These are phyloP conservation scores for Spizellomyces sp. DNA, from an alignment of 192 early-diverging fungal species.

Conservation along the genomic window DNA sequence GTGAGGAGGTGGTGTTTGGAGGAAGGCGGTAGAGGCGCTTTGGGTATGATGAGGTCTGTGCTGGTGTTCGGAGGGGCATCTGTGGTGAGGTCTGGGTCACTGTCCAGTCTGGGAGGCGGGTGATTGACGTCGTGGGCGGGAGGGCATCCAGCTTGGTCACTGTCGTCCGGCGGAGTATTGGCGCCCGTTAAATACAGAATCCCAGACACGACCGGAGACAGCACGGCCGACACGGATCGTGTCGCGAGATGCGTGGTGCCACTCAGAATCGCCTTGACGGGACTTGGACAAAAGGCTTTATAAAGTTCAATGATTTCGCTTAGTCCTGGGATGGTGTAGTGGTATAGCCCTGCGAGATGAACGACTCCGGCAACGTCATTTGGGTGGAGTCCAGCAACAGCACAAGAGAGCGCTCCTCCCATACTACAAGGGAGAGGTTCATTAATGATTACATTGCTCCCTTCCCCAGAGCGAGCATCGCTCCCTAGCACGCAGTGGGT, in stretches of 20 bases:
- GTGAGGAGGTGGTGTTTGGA: not conserved
- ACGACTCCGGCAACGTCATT: conserved; percentile 52
- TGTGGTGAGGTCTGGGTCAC: not conserved
- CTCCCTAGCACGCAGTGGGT: not conserved
- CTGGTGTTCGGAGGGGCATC: not conserved
- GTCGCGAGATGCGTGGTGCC: conserved; percentile 24
- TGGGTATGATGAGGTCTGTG: conserved; percentile 1
- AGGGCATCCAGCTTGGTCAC: not conserved
- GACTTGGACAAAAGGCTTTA: conserved; percentile 30
- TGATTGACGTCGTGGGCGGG: too few relatives aligned
- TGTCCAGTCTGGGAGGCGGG: too few relatives aligned
- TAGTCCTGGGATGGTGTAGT: conserved; percentile 39
- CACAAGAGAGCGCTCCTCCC: conserved; percentile 54
- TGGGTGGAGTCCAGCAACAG: conserved; percentile 43
- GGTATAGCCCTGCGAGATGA: conserved; percentile 52
- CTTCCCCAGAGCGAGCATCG: not conserved
- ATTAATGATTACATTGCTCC: not conserved
- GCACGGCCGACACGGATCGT: conserved; percentile 28
- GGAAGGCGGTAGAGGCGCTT: conserved; percentile 4
- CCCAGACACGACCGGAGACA: conserved; percentile 27
- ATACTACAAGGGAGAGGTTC: conserved; percentile 16
- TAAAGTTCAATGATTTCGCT: conserved; percentile 45
- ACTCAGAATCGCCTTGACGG: conserved; percentile 29
- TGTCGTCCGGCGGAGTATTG: not conserved
- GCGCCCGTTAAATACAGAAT: conserved; percentile 15